Base-by-base conservation (phyloP, 2,329 filamentous ascomycete species). In the Zarea fungicola region DNA sequence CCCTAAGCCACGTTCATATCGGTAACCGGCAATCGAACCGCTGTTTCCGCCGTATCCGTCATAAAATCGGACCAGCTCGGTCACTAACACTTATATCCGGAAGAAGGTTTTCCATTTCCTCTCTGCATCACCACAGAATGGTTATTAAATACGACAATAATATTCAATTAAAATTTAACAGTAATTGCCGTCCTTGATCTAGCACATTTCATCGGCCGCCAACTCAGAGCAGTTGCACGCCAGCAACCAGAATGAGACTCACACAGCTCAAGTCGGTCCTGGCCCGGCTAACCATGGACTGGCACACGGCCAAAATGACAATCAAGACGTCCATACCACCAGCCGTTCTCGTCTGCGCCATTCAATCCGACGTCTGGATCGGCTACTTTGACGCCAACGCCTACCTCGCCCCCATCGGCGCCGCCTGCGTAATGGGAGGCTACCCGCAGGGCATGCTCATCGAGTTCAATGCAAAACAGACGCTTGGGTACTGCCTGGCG, bases 181-280 rank as follows among this genome's bases (percentile, higher is more conserved):
- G n/a, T n/a, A n/a, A n/a, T n/a, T n/a, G n/a, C n/a, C n/a, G n/a
- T n/a, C n/a, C n/a, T n/a, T n/a, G n/a, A n/a, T n/a, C n/a, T n/a
- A n/a, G n/a, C n/a, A n/a, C n/a, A n/a, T n/a, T n/a, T n/a, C n/a
- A n/a, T n/a, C n/a, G n/a, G n/a, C n/a, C n/a, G n/a, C n/a, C n/a
- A n/a, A n/a, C n/a, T n/a, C n/a, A n/a, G n/a, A n/a, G n/a, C n/a
- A n/a, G n/a, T n/a, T n/a, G n/a, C 28, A 29, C 28, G 14, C 8
- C 8, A 8, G 28, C 28, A 29, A 14, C 6, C 16, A 22, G 6
- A 14, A 68, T 80, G 23, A 54, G 62, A 13, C 58, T 65, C 39
- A 16, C 8, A 16, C 39, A 19, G 18, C 8, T 23, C n/a, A 42
- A 21, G 28, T 22, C 29, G 13, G n/a, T 49, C n/a, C 31, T 35